These are phyloP conservation scores for Hypericum androsaemum DNA, from an alignment of 345 rosid genomes.

Conservation along the genomic window DNA sequence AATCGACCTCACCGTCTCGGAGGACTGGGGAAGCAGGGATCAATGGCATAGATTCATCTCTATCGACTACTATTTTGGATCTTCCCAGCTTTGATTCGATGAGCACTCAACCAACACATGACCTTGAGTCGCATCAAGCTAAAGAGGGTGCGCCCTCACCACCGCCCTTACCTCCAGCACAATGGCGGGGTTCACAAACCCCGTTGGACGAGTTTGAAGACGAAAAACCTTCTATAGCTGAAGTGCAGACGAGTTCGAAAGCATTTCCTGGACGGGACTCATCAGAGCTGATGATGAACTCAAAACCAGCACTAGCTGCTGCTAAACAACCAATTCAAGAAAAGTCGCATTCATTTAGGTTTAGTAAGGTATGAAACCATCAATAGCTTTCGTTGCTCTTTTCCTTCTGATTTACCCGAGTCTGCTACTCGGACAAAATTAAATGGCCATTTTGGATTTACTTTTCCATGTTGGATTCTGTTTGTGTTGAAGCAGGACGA, in stretches of 20 bases:
- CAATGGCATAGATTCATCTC: constrained; percentile 23
- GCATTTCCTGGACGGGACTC: constrained; percentile 26
- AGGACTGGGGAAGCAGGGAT: constrained; percentile 17
- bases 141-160: constrained; percentile 37
- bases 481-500: constrained; percentile 30
- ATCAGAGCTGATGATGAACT: constrained; percentile 25
- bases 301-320: constrained; percentile 24
- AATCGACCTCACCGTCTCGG: constrained; percentile 30
- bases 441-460: constrained; percentile 4
- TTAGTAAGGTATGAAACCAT: constrained; percentile 35
- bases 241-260: constrained; percentile 12
- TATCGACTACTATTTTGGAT: constrained; percentile 28
- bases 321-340: constrained; percentile 23
- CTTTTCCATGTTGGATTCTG: constrained; percentile 11
- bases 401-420: neutral
- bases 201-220: constrained; percentile 24
- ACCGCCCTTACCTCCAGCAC: constrained; percentile 72
- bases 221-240: constrained; percentile 25
- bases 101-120: constrained; percentile 21
- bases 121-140: constrained; percentile 22
- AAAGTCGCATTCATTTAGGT: constrained; percentile 24
- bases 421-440: neutral
- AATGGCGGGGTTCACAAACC: constrained; percentile 49
- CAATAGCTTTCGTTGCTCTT: neutral
- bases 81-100: constrained; percentile 48